Percentiles rank a stretch among this genome's conserved stretches.
These are phyloP conservation scores for Sugiyamaella sp. DNA, from an alignment of 1,139 yeast species.

Conservation along the genomic window DNA sequence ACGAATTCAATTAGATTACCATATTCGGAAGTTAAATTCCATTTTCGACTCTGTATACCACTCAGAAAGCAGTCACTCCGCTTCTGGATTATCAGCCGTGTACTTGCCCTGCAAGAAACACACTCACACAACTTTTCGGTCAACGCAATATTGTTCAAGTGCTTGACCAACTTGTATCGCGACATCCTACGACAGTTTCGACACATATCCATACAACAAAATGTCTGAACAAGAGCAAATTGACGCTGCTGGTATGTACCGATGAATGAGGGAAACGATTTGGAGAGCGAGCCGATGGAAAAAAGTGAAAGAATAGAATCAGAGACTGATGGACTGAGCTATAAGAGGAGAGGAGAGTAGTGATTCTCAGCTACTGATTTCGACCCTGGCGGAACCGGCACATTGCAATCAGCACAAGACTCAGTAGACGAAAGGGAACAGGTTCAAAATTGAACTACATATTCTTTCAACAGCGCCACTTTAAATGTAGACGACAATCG, in stretches of 20 bases:
- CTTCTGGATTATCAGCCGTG: too few relatives aligned
- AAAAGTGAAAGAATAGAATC: background rate
- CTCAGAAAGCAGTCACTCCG: too few relatives aligned
- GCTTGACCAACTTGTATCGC: slow-evolving; percentile 7
- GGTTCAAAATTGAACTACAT: too few relatives aligned
- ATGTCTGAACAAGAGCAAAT: slow-evolving; percentile 25
- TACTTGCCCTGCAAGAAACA: background rate
- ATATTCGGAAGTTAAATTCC: background rate
- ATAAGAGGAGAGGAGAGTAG: background rate
- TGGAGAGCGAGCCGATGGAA: background rate
- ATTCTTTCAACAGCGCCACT: too few relatives aligned
- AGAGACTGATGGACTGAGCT: background rate
- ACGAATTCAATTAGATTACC: slow-evolving; percentile 2
- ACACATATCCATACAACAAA: slow-evolving; percentile 20
- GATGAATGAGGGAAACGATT: background rate
- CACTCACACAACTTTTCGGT: slow-evolving; percentile 12
- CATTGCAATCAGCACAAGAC: too few relatives aligned
- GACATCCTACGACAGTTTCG: slow-evolving; percentile 15
- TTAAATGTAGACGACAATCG: too few relatives aligned
- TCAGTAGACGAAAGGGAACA: too few relatives aligned
- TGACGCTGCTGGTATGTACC: slow-evolving; percentile 26
- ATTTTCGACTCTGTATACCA: background rate
- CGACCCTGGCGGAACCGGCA: too few relatives aligned
- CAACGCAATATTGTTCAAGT: slow-evolving; percentile 5
- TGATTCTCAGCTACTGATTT: too few relatives aligned